These are phyloP conservation scores for Rhododendron griersonianum DNA, from an alignment of 148 eudicot genomes.

Conservation along the genomic window DNA sequence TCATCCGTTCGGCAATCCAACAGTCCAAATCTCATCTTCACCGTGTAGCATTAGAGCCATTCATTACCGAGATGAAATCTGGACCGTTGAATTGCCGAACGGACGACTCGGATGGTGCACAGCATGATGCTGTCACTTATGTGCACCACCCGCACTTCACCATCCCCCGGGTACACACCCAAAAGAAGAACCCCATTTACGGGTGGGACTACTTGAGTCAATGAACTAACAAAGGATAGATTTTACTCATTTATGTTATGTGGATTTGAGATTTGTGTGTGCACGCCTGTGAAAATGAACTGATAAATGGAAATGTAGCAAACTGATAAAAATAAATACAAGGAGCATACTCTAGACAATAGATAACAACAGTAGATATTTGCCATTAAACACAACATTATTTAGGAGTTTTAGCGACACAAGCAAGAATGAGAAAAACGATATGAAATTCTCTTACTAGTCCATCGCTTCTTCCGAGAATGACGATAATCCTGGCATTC, in stretches of 20 bases:
- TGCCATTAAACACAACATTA: neutral
- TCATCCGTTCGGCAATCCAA: too few relatives aligned
- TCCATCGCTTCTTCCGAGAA: neutral
- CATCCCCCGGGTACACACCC: neutral
- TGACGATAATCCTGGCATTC: conserved; percentile 42
- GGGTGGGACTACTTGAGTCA: neutral
- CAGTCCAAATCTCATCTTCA: too few relatives aligned
- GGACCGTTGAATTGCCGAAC: too few relatives aligned
- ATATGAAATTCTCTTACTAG: neutral
- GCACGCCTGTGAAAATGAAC: neutral
- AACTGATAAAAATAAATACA: too few relatives aligned
- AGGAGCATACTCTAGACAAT: too few relatives aligned
- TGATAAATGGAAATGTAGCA: neutral
- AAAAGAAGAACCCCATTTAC: neutral
- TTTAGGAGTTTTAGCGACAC: neutral
- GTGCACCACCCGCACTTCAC: too few relatives aligned
- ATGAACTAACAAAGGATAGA: neutral
- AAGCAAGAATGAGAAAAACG: neutral
- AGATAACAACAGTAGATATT: neutral
- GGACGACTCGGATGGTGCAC: too few relatives aligned
- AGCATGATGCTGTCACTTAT: too few relatives aligned
- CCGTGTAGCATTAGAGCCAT: too few relatives aligned
- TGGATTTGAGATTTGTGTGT: neutral
- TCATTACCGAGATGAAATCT: too few relatives aligned
- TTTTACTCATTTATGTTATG: neutral